Base-by-base conservation (phyloP, 2,329 filamentous ascomycete species). In the Beauveria medogensis region DNA sequence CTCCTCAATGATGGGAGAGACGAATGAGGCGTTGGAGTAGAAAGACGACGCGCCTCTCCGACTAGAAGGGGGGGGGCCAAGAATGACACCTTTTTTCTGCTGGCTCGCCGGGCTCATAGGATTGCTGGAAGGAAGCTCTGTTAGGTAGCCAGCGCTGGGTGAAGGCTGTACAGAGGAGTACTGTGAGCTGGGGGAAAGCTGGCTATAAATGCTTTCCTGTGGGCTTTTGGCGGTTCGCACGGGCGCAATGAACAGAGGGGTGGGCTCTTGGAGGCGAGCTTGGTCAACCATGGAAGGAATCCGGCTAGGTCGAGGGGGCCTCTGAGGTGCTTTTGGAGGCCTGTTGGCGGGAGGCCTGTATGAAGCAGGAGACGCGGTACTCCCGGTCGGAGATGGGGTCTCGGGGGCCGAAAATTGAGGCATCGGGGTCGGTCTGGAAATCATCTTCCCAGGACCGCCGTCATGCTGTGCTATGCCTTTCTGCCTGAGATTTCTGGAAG, bases 1-100 rank as follows among this genome's bases (percentile, higher is more conserved):
- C 69, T 92, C 89, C 71, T 92, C 89, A 0, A 86, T 87, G 58
- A 92, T 92, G 0, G 89, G 88, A 0, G 89, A 89, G 28, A 92
- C 87, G 63, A 81, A 87, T 0, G 87, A 89, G 14, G 78, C 74
- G 64, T 80, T 82, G 3, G 87, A 88, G 67, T 88, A 87, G 63
- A 86, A 87, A 0, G 84, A 85, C 0, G 84, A 87, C 30, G 79
- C 80, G 1, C 84, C 84, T 65, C 84, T 76, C 66, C 85, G 78
- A 3, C 83, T 78, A 14, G 80, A 83, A 3, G 84, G 84, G 0
- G 85, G 85, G 20, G 84, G 84, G 3, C 84, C 84, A 14, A 86
- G 70, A 55, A 76, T 81, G 16, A 80, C 76, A 64, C 80, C 84
- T 65, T 79, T 77, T 61, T 82, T 74, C 2, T 72, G 71, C 24